These are phyloP conservation scores for Raffaelea arxii DNA, from an alignment of 2,329 filamentous ascomycete species.

Conservation along the genomic window DNA sequence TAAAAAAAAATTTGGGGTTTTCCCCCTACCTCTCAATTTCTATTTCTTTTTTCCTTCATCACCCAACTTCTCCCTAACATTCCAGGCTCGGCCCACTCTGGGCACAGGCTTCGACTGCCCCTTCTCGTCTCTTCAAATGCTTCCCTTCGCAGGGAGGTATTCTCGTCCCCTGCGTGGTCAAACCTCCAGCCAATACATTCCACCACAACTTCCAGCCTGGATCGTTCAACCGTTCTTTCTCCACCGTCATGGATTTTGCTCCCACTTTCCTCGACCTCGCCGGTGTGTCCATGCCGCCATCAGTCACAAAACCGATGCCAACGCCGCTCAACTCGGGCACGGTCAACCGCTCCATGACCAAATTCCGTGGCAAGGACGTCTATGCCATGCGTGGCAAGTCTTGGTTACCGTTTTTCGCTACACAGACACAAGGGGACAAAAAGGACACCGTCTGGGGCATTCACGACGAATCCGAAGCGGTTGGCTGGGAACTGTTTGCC, in stretches of 20 bases:
- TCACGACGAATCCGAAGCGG: constrained; percentile 10
- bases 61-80: too few relatives aligned
- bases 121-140: constrained; percentile 19
- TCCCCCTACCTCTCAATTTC: neutral
- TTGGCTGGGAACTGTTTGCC: constrained; percentile 26
- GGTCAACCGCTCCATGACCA: constrained; percentile 20
- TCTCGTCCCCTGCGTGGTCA: constrained; percentile 34
- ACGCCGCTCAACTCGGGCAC: neutral
- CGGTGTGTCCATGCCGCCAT: constrained; percentile 39
- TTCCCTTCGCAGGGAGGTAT: constrained; percentile 39
- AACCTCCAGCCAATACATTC: constrained; percentile 9
- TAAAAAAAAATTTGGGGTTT: neutral
- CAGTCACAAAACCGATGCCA: constrained; percentile 15
- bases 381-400: constrained; percentile 11
- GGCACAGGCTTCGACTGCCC: constrained; percentile 27
- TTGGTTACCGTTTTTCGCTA: constrained; percentile 1
- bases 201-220: neutral
- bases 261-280: constrained; percentile 38
- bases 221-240: constrained; percentile 25
- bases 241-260: constrained; percentile 41
- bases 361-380: constrained; percentile 26
- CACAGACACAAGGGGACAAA: constrained; percentile 4
- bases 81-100: constrained; percentile 34
- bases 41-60: too few relatives aligned
- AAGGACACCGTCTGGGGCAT: constrained; percentile 14